phyloP scores from a whole-genome alignment of 805 yeast species.

The Lachancea sp. region DNA sequence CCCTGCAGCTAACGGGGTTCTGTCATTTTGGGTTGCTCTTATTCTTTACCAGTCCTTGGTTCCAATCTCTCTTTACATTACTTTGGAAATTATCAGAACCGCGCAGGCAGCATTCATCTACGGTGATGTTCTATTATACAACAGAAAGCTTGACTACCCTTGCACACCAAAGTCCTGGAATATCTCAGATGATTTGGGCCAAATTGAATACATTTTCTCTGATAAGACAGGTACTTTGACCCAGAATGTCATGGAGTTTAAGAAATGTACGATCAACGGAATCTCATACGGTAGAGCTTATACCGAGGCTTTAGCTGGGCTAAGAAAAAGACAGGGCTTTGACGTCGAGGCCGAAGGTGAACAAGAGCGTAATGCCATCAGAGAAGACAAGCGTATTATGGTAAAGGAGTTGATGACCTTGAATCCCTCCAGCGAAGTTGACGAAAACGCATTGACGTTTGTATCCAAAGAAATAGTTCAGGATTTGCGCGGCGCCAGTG shows the following conservation, averaged over 20 bases:
- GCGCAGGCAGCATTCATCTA: slow-evolving; percentile 77
- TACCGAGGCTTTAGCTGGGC: slow-evolving; percentile 76
- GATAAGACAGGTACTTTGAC: slow-evolving; percentile 83
- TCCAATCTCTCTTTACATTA: slow-evolving; percentile 75
- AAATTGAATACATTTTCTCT: slow-evolving; percentile 76
- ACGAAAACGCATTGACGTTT: slow-evolving; percentile 61
- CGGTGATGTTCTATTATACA: slow-evolving; percentile 68
- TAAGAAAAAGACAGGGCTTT: slow-evolving; percentile 69
- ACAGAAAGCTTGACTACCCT: slow-evolving; percentile 63
- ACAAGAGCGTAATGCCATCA: slow-evolving; percentile 47
- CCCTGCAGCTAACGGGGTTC: slow-evolving; percentile 61
- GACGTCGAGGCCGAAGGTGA: slow-evolving; percentile 60
- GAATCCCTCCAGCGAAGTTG: slow-evolving; percentile 35
- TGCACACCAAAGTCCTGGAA: slow-evolving; percentile 84
- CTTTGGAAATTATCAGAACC: slow-evolving; percentile 76
- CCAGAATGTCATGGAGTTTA: slow-evolving; percentile 81
- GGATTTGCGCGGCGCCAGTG: slow-evolving; percentile 49
- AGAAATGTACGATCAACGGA: slow-evolving; percentile 72
- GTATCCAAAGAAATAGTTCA: slow-evolving; percentile 57
- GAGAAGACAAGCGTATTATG: slow-evolving; percentile 55
- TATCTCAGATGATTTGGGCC: slow-evolving; percentile 81
- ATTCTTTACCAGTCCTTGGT: slow-evolving; percentile 74
- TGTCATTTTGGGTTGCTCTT: slow-evolving; percentile 68
- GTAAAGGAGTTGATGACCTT: slow-evolving; percentile 38
- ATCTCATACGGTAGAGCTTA: slow-evolving; percentile 70